Base-by-base conservation (phyloP, 768 basidiomycete genomes). In the Punctularia strigosozonata region DNA sequence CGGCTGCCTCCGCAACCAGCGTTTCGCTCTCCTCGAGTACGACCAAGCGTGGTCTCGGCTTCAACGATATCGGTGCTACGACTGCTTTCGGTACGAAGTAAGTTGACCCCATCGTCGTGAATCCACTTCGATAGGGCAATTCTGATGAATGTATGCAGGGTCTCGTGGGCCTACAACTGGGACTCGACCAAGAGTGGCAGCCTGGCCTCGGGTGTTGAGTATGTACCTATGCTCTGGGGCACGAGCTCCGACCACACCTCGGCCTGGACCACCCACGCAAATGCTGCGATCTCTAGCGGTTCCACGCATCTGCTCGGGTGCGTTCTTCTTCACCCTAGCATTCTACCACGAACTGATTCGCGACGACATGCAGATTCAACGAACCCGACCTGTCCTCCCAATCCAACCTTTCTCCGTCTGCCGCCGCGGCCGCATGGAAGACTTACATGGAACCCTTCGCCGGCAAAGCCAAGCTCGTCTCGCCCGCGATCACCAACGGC, bases 401-500 rank as follows among this genome's bases (percentile, higher is more conserved):
- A 49, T 42, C 53, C 10, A 58, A 58, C 46, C 43, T 54, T 40
- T 42, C 38, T 36, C 54, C 56, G 13, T 38, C 45, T 34, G 43
- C 44, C 21, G 56, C 56, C 31, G 56, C 55, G 17, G 24, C 38
- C 31, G 48, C 50, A 13, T 58, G 54, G 53, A 50, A 46, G 47
- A 31, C 43, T 34, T 58, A 46, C 45, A 56, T 56, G 48, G 41
- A 56, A 45, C 56, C 56, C 5, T 54, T 58, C 47, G 52, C 50
- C 8, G 55, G 53, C 41, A 48, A 49, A 39, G 55, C 53, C 35
- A 54, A 48, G 43, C 55, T 56, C 47, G 45, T 51, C 42, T 43
- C 46, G 32, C 56, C 56, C 19, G 56, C 56, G 26, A 46, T 58
- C 45, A 58, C 56, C n/a, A 58, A 56, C 46, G 55, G 55, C 42